Evolutionary conservation across 2,329 filamentous ascomycete species (phyloP), one percentile per base, ranked within the genome.

Genomic region (Piedraia hortae): DNA sequence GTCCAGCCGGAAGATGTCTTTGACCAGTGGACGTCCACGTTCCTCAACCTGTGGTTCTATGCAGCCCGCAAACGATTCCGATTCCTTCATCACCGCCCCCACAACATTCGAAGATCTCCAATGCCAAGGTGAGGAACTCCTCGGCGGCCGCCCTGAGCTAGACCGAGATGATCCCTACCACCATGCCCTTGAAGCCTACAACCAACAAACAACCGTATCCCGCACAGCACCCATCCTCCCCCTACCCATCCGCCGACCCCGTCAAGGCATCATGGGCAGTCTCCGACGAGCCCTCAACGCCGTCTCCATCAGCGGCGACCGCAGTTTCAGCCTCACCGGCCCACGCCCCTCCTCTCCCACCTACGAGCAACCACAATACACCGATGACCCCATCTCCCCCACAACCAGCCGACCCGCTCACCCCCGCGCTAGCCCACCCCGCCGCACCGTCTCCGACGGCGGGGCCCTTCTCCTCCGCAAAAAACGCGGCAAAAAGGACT

Each of bases 1-100:
- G 28, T 34, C 34, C 6, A n/a, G n/a, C n/a, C n/a, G n/a, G n/a
- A n/a, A n/a, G n/a, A n/a, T n/a, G n/a, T n/a, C n/a, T n/a, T n/a
- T n/a, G n/a, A n/a, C n/a, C n/a, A n/a, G n/a, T n/a, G n/a, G n/a
- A n/a, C n/a, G n/a, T n/a, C n/a, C n/a, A n/a, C n/a, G n/a, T n/a
- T n/a, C n/a, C n/a, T n/a, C n/a, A n/a, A n/a, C n/a, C n/a, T n/a
- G n/a, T n/a, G n/a, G n/a, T n/a, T n/a, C n/a, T n/a, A n/a, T n/a
- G n/a, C n/a, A n/a, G n/a, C n/a, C n/a, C n/a, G n/a, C n/a, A n/a
- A n/a, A n/a, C 4, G 52, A 54, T 20, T 38, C 43, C 4, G 56
- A 60, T 17, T 54, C 49, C 2, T 60, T 55, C 38, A 48, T 44
- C 9, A 56, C 56, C 2, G 53, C 54, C 3, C 45, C 47, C 10